Conservation (phyloP, 2,329 filamentous ascomycete genomes). For the Neopestalotiopsis clavispora region DNA sequence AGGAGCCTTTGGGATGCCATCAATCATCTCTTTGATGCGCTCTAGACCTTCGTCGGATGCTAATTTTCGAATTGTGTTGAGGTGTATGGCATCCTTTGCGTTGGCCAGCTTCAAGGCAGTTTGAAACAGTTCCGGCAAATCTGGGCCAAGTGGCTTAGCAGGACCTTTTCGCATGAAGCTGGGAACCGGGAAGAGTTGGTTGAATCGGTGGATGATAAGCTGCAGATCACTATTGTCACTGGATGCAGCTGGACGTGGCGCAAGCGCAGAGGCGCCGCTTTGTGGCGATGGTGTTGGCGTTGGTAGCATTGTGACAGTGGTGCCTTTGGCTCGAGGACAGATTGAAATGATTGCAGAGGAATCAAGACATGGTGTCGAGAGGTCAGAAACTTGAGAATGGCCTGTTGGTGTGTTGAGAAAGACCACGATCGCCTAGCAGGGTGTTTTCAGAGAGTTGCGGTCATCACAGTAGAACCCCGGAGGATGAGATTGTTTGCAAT, state of each 20-base stretch:
- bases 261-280: neutral
- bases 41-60: conserved; percentile 7
- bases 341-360: too few species aligned
- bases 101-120: conserved; percentile 2
- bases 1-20: neutral
- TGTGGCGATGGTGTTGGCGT: neutral
- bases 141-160: neutral
- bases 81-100: neutral
- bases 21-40: conserved; percentile 10
- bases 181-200: conserved; percentile 5
- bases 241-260: neutral
- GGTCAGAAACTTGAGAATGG: too few species aligned
- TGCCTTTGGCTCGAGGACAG: neutral
- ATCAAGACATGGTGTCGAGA: too few species aligned
- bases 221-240: neutral
- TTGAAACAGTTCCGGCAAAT: conserved; percentile 6
- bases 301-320: neutral
- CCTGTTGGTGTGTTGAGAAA: too few species aligned
- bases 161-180: conserved; percentile 7
- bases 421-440: too few species aligned
- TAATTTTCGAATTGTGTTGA: neutral
- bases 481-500: too few species aligned
- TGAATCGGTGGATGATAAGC: conserved; percentile 1
- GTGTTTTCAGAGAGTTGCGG: too few species aligned
- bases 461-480: too few species aligned